Percentiles rank a stretch among this genome's conserved stretches.
Conservation (phyloP, 441 rosid species). For the Theobroma grandiflorum region DNA sequence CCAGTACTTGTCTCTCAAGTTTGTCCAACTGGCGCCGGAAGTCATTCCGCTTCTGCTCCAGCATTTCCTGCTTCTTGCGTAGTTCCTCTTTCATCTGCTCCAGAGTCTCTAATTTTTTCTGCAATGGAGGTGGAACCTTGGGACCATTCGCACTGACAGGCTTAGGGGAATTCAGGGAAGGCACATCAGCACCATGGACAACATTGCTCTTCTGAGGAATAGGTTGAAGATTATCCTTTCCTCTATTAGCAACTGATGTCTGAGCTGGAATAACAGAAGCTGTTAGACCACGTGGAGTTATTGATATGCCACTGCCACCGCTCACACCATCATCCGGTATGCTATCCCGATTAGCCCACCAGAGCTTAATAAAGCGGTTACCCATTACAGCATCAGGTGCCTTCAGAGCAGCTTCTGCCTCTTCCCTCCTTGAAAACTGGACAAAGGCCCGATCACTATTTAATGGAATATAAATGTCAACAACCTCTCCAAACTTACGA, state of each 20-base stretch:
- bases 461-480: slow-evolving; percentile 86
- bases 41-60: slow-evolving; percentile 88
- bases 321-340: slow-evolving; percentile 66
- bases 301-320: slow-evolving; percentile 46
- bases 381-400: slow-evolving; percentile 99
- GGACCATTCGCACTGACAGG: slow-evolving; percentile 53
- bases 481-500: slow-evolving; percentile 86
- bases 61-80: slow-evolving; percentile 89
- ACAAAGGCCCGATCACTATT: slow-evolving; percentile 93
- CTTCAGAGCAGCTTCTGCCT: slow-evolving; percentile 95
- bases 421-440: slow-evolving; percentile 95
- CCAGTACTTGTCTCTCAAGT: slow-evolving; percentile 78
- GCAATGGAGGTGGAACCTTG: slow-evolving; percentile 64
- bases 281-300: slow-evolving; percentile 50
- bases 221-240: slow-evolving; percentile 58
- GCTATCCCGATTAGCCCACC: slow-evolving; percentile 99
- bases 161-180: slow-evolving; percentile 60
- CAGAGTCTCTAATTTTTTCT: slow-evolving; percentile 76
- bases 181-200: slow-evolving; percentile 47
- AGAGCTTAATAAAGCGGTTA: slow-evolving; percentile 95
- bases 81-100: slow-evolving; percentile 91
- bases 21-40: slow-evolving; percentile 76
- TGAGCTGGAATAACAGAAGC: slow-evolving; percentile 52
- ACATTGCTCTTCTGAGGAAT: slow-evolving; percentile 49
- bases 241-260: slow-evolving; percentile 49